Evolutionary conservation across 176 grass and related monocot species (phyloP).

Genomic region (Phoenix roebelenii): DNA sequence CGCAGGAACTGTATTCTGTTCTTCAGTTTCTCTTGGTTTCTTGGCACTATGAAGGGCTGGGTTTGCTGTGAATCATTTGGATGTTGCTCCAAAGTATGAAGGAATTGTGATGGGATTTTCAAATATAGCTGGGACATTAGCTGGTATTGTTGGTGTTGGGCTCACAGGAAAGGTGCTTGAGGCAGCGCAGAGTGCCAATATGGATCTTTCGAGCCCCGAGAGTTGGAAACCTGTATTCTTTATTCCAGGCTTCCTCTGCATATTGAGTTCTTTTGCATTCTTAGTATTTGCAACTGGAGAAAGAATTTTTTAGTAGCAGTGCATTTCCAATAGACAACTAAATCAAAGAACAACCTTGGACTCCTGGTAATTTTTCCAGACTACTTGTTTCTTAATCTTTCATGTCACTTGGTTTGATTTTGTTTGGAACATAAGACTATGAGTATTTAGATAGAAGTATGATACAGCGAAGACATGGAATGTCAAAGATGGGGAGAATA

Average conservation of each 20-base stretch:
- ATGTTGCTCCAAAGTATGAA: conserved; percentile 68
- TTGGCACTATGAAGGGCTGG: conserved; percentile 63
- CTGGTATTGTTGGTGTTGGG: conserved; percentile 55
- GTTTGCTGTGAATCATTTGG: conserved; percentile 86
- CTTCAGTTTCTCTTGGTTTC: conserved; percentile 55
- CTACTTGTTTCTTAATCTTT: no score
- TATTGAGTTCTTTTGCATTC: conserved; percentile 71
- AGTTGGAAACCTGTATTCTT: conserved; percentile 63
- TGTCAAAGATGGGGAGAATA: no score
- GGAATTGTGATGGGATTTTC: conserved; percentile 84
- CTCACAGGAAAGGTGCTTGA: conserved; percentile 70
- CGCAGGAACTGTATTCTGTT: conserved; percentile 46
- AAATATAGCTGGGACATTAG: conserved; percentile 62
- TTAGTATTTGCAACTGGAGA: conserved; percentile 63
- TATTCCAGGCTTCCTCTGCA: conserved; percentile 66
- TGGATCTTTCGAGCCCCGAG: conserved; percentile 52
- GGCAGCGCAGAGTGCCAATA: conserved; percentile 39
- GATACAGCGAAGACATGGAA: no score
- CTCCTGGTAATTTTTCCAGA: no score
- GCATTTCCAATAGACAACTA: conserved; percentile 2
- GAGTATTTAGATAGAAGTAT: no score
- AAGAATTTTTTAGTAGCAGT: conserved; percentile 57
- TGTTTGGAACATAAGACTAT: no score
- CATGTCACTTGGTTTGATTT: no score
- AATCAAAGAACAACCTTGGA: no score